Conservation (phyloP, 176 grass and related monocot genomes). For the Cenchrus purpureus region DNA sequence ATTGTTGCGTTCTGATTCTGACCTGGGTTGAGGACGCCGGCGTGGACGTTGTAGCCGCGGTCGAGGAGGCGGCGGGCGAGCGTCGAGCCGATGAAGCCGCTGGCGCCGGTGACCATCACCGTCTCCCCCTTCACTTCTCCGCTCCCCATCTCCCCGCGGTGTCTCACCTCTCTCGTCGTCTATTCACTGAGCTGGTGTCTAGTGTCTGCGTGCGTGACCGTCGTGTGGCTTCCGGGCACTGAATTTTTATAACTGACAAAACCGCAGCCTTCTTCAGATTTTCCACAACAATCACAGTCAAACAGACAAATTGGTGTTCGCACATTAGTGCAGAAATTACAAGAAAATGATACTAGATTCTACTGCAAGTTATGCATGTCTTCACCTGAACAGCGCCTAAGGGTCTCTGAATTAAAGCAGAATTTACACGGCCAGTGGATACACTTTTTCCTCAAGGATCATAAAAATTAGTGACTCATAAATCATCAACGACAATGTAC, state of each 20-base stretch:
- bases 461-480: neutral
- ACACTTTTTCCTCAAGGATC: neutral
- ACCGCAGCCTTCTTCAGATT: neutral
- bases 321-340: neutral
- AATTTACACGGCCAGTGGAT: neutral
- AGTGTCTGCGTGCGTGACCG: neutral
- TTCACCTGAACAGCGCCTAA: neutral
- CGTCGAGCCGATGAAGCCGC: slow-evolving; percentile 85
- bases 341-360: neutral
- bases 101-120: slow-evolving; percentile 83
- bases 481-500: neutral
- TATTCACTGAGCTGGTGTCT: neutral
- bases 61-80: slow-evolving; percentile 66
- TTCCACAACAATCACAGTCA: neutral
- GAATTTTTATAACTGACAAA: neutral
- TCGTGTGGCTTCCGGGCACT: neutral
- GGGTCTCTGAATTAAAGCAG: neutral
- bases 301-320: neutral
- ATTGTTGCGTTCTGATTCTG: neutral
- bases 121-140: neutral
- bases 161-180: neutral
- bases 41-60: slow-evolving; percentile 73
- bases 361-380: neutral
- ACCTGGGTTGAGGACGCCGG: slow-evolving; percentile 83
- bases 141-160: neutral